Conservation (phyloP, 306 rosid species). For the cucumber (Cucumis sativus) region DNA sequence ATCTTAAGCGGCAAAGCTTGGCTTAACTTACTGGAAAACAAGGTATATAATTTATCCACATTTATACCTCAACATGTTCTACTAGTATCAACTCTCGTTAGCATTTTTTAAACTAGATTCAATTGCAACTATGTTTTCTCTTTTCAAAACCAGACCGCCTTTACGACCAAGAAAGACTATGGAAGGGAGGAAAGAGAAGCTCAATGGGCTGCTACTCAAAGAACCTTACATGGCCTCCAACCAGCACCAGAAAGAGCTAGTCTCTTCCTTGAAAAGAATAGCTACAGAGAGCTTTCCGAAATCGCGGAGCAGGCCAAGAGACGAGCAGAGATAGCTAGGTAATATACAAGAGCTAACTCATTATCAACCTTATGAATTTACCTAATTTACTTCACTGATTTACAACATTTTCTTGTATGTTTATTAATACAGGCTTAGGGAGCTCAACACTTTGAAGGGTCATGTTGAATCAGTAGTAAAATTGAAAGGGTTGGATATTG, state of each 20-base stretch:
- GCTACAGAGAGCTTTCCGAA: conserved; percentile 88
- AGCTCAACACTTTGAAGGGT: conserved; percentile 85
- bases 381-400: not conserved
- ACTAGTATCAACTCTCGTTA: not conserved
- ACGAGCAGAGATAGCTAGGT: conserved; percentile 98
- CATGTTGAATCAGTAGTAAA: conserved; percentile 97
- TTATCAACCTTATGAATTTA: not conserved
- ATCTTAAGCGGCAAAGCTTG: conserved; percentile 96
- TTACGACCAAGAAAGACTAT: conserved; percentile 95
- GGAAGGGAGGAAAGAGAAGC: conserved; percentile 94
- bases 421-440: conserved; percentile 56
- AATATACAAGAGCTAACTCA: not conserved
- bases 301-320: conserved; percentile 96
- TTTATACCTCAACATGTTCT: too few species aligned
- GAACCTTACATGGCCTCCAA: conserved; percentile 92
- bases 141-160: conserved; percentile 60
- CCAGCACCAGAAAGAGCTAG: conserved; percentile 45
- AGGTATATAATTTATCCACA: conserved; percentile 25
- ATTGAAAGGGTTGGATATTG: conserved; percentile 90
- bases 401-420: not conserved
- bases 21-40: conserved; percentile 79
- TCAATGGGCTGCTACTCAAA: conserved; percentile 96
- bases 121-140: not conserved
- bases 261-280: conserved; percentile 62
- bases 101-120: not conserved